Evolutionary conservation across 257 asterid species (phyloP).

Genomic region (Ligustrum vulgare): DNA sequence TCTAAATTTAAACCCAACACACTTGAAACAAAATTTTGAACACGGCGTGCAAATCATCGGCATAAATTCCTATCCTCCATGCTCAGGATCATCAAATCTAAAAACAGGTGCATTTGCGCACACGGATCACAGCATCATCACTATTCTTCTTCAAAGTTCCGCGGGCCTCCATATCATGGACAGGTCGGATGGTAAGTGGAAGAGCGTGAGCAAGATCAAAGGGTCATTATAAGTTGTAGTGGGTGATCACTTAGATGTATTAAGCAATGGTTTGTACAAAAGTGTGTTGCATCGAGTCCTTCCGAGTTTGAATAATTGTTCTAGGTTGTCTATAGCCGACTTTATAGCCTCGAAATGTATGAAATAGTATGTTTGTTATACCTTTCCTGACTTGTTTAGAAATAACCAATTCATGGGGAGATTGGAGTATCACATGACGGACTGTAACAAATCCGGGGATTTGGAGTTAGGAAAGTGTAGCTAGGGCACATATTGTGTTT

Average conservation of each 20-base stretch:
- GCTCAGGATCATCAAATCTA: neutral
- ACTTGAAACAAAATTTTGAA: conserved; percentile 22
- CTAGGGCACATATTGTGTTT: no score
- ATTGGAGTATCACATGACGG: no score
- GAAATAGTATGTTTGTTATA: no score
- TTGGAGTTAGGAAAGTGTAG: no score
- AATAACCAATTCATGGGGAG: no score
- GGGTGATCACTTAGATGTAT: conserved; percentile 42
- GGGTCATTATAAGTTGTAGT: conserved; percentile 36
- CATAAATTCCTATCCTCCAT: conserved; percentile 29
- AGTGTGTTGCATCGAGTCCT: conserved; percentile 34
- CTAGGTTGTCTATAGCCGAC: conserved; percentile 38
- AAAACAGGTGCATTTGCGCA: conserved; percentile 27
- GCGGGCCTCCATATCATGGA: conserved; percentile 38
- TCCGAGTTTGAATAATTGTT: neutral
- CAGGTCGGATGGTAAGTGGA: conserved; percentile 19
- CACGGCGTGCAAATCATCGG: conserved; percentile 35
- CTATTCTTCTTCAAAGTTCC: conserved; percentile 34
- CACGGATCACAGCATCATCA: conserved; percentile 41
- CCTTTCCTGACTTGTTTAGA: no score
- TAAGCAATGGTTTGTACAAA: conserved; percentile 40
- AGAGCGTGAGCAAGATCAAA: conserved; percentile 15
- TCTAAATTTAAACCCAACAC: conserved; percentile 11
- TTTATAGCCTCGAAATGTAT: conserved; percentile 36
- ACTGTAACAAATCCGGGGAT: no score